These are phyloP conservation scores for Malus orientalis DNA, from an alignment of 306 rosid genomes.

Conservation along the genomic window DNA sequence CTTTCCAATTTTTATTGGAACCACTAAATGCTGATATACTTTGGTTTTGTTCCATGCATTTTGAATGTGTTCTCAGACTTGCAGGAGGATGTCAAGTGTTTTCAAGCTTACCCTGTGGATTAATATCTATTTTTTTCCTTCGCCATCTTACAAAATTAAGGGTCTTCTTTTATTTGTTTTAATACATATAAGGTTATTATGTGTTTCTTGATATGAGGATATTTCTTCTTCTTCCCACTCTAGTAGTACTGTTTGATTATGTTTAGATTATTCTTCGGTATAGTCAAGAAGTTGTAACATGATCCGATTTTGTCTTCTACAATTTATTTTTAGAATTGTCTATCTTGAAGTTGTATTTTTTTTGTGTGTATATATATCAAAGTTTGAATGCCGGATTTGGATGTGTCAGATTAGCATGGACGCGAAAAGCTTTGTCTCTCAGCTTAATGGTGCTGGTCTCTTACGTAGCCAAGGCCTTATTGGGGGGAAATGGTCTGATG, in stretches of 20 bases:
- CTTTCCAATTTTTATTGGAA: neutral
- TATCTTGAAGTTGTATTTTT: neutral
- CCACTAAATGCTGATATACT: neutral
- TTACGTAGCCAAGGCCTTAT: conserved; percentile 85
- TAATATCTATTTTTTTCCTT: neutral
- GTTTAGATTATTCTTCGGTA: neutral
- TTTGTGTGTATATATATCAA: neutral
- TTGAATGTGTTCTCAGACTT: neutral
- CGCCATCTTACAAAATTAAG: neutral
- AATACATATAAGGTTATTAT: neutral
- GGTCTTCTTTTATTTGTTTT: neutral
- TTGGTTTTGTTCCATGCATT: neutral
- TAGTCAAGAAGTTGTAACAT: neutral
- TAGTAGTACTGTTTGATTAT: neutral
- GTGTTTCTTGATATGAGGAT: neutral
- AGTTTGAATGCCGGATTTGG: conserved; percentile 14
- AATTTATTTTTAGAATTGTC: neutral
- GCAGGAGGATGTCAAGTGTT: neutral
- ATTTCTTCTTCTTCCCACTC: neutral
- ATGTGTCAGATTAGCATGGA: conserved; percentile 58
- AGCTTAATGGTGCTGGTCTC: conserved; percentile 60
- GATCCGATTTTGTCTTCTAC: neutral
- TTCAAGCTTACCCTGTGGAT: neutral
- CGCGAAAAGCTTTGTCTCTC: conserved; percentile 42
- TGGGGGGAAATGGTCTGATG: conserved; percentile 86